Evolutionary conservation across 306 rosid species (phyloP).

Genomic region (Citrullus colocynthis): DNA sequence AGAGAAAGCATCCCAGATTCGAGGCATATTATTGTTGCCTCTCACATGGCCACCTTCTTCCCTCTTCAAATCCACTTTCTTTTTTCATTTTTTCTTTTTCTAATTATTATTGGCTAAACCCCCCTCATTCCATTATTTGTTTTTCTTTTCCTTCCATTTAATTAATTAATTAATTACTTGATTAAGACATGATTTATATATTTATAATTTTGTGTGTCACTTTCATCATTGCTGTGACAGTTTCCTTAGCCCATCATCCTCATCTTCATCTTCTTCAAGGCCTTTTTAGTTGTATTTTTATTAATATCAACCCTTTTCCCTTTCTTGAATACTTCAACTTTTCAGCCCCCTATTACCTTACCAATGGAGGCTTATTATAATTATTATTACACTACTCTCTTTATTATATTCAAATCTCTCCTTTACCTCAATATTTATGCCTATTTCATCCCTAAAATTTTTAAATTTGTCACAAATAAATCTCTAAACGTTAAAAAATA

Average conservation of each 20-base stretch:
- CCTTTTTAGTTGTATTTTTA: neutral
- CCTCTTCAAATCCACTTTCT: neutral
- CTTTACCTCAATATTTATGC: no score
- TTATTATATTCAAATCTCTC: no score
- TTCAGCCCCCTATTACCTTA: neutral
- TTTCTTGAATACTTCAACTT: neutral
- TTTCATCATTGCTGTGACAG: conserved; percentile 5
- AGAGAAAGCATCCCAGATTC: conserved; percentile 8
- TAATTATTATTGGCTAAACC: neutral
- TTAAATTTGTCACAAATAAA: no score
- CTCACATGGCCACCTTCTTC: conserved; percentile 8
- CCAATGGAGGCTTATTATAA: neutral
- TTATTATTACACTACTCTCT: no score
- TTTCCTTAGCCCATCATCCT: neutral
- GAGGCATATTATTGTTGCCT: conserved; percentile 9
- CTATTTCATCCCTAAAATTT: no score
- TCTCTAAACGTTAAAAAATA: no score
- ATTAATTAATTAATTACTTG: neutral
- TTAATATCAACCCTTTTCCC: neutral
- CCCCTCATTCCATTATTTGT: no score
- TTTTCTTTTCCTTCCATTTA: neutral
- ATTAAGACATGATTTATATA: neutral
- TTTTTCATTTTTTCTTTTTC: no score
- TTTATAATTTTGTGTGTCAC: neutral
- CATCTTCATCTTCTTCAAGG: neutral